Evolutionary conservation across 768 basidiomycete genomes (phyloP), one percentile per base, ranked within the genome.

Genomic region (Rhizopogon salebrosus): DNA sequence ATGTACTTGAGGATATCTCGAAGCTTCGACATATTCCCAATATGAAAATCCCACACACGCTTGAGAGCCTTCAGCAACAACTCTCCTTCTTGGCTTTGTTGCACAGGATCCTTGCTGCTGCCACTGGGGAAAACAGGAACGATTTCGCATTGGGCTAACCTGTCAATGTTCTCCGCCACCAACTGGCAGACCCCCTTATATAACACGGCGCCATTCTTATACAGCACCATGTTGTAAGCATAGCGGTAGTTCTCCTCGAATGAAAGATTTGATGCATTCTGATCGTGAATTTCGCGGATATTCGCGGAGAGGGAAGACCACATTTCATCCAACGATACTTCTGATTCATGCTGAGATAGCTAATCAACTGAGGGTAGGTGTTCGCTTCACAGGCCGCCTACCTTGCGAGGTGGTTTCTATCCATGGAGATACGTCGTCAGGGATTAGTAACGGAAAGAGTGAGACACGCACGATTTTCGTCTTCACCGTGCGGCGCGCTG

Each of bases 201-300:
- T 22, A 99, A 75, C 71, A 79, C 82, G 53, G 87, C 85, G 3
- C 92, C 93, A 49, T 87, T 80, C 66, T 89, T 91, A 63, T 86
- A 80, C 4, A 97, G 79, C 4, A 97, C 94, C 80, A 98, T 84
- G 65, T 94, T 93, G 72, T 97, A 97, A 18, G 87, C 92, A 66
- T 89, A 93, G 39, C 95, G 81, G 67, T 97, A 92, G 59, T 92
- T 91, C 71, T 95, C 94, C 67, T 98, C 92, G 60, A 88, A 95
- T 20, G 87, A 89, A 31, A 99, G 80, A 61, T 84, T 86, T 45
- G 84, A 82, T 3, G 93, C 92, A 68, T 95, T 92, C 70, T 95
- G 92, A 60, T 91, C 87, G 67, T 95, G 92, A 48, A 99, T 98
- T 75, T 95, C 92, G 53, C 83, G 79, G 60, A 99, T 95, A 57